Evolutionary conservation across 768 basidiomycete genomes (phyloP).

Genomic region (Cystobasidium tubakii): DNA sequence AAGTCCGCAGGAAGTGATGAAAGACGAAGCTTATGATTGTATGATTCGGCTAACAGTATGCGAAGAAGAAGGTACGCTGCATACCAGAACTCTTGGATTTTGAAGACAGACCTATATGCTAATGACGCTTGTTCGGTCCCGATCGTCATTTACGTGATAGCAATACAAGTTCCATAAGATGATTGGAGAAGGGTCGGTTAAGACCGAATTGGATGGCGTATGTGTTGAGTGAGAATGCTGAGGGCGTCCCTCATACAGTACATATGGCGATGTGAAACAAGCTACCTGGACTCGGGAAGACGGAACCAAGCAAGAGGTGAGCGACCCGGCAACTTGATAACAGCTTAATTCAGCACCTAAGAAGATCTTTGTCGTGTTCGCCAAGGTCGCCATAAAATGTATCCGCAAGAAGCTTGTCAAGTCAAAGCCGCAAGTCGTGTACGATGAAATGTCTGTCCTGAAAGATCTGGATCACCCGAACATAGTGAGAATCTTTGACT

Average conservation of each 20-base stretch:
- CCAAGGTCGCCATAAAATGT: slow-evolving; percentile 69
- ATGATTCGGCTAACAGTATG: slow-evolving; percentile 1
- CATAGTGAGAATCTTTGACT: slow-evolving; percentile 90
- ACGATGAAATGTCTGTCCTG: slow-evolving; percentile 87
- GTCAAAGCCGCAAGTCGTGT: slow-evolving; percentile 47
- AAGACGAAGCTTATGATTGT: background rate
- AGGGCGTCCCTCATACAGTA: background rate
- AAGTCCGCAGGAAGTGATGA: no score
- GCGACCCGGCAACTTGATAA: background rate
- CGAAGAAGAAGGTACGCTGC: slow-evolving; percentile 24
- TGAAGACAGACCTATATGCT: background rate
- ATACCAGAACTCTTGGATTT: background rate
- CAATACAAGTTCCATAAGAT: slow-evolving; percentile 24
- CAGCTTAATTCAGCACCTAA: no score
- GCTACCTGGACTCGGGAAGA: slow-evolving; percentile 35
- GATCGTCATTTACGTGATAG: background rate
- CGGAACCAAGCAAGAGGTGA: slow-evolving; percentile 14
- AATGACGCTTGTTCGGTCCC: background rate
- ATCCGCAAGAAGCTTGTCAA: slow-evolving; percentile 91
- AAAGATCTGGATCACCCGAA: slow-evolving; percentile 80
- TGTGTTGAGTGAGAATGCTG: background rate
- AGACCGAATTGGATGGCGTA: background rate
- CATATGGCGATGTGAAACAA: slow-evolving; percentile 37
- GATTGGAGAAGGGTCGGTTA: slow-evolving; percentile 12
- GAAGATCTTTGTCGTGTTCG: no score